Evolutionary conservation across 306 rosid genomes (phyloP), one percentile per base, ranked within the genome.

Genomic region (Sesbania bispinosa): DNA sequence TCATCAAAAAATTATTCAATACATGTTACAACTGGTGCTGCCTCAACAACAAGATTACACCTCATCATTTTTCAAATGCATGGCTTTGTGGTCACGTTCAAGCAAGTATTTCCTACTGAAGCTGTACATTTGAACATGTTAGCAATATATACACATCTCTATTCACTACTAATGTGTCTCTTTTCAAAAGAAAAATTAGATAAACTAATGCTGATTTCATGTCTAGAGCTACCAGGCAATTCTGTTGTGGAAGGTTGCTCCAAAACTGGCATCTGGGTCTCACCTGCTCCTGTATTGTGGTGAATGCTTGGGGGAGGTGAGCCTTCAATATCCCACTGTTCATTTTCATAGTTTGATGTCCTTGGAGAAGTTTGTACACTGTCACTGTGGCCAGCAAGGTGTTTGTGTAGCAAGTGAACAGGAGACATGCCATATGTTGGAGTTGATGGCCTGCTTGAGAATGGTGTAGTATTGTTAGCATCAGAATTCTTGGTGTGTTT

Each of bases 401-500:
- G 53, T 54, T 63, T 77, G 6, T 86, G 87, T 33, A 92, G 62
- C 7, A 92, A 88, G 66, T 87, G 88, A 5, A 84, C 62, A 0
- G 97, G 97, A n/a, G 97, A 92, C 86, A 76, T 60, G 32, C 89
- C 89, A 2, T 55, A 62, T 7, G 83, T 74, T 10, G 90, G 97
- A 1, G 89, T 85, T 29, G 83, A 39, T 1, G 88, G 91, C 73
- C 82, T 69, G 41, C 88, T 92, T 5, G 96, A 79, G 51, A 59
- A 66, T 38, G 97, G 90, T 9, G 88, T 72, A 79, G 6, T 30
- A 4, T 43, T 65, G 19, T 46, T 76, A 6, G 67, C 7, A 54
- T 77, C 89, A 0, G 89, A 80, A 18, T 80, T 80, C 13, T 59
- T 77, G 33, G 41, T 50, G 3, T 71, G 65, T 55, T 81, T 89